A percentile compares a stretch with the other conserved stretches of the same genome.
Evolutionary conservation across 495 filamentous ascomycete species (phyloP).

Genomic region (Poronia punctata): DNA sequence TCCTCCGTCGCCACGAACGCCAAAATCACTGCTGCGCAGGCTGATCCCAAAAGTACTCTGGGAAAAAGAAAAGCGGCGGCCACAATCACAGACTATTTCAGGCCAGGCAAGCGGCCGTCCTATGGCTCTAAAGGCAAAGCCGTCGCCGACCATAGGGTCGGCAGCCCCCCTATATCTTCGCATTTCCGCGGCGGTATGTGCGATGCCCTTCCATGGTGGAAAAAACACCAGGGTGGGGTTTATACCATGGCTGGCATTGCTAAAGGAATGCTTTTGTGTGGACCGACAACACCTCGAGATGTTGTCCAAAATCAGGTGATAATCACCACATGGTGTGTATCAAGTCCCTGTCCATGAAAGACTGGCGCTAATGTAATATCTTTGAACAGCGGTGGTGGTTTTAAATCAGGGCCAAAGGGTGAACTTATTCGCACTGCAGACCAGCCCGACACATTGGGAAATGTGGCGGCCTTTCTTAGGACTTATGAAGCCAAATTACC

Average conservation of each 20-base stretch:
- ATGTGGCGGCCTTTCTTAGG: constrained; percentile 29
- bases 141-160: too few relatives aligned
- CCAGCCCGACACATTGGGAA: constrained; percentile 29
- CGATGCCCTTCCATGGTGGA: constrained; percentile 63
- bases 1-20: too few relatives aligned
- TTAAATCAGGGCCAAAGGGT: constrained; percentile 29
- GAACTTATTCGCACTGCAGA: constrained; percentile 37
- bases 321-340: constrained; percentile 57
- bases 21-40: too few relatives aligned
- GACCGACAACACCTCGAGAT: constrained; percentile 46
- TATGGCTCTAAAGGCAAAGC: too few relatives aligned
- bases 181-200: constrained; percentile 55
- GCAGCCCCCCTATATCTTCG: constrained; percentile 53
- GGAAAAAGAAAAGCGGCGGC: too few relatives aligned
- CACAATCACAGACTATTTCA: too few relatives aligned
- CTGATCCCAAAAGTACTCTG: too few relatives aligned
- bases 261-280: constrained; percentile 57
- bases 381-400: constrained; percentile 44
- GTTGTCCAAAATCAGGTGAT: constrained; percentile 58
- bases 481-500: constrained; percentile 33
- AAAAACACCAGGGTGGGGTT: constrained; percentile 52
- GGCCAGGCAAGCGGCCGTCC: too few relatives aligned
- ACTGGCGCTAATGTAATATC: background rate
- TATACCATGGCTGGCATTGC: constrained; percentile 43
- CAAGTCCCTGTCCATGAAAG: too few relatives aligned